Percentiles rank a stretch among this genome's conserved stretches.
Conservation (phyloP, 805 yeast genomes). For the Candida argentea region DNA sequence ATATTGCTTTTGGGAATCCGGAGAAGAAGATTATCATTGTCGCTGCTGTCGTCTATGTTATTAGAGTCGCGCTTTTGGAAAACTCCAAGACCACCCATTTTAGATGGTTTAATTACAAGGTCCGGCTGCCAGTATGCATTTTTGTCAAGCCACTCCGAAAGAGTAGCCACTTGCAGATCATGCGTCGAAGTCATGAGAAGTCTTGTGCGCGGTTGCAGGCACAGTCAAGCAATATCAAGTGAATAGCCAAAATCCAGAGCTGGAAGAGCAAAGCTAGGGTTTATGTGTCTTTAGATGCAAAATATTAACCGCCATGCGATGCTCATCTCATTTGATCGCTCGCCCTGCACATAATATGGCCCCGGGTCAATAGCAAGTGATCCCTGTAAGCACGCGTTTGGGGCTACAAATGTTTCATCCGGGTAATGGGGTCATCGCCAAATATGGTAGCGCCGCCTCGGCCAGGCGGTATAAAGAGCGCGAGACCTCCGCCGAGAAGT, state of each 20-base stretch:
- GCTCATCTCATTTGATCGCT: slow-evolving; percentile 1
- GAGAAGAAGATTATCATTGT: slow-evolving; percentile 29
- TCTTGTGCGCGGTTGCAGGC: too few relatives aligned
- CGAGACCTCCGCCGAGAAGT: too few relatives aligned
- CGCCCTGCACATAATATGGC: slow-evolving; percentile 1
- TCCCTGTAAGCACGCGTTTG: too few relatives aligned
- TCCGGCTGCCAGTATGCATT: slow-evolving; percentile 46
- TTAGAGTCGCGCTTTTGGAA: slow-evolving; percentile 34
- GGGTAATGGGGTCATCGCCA: slow-evolving; percentile 1
- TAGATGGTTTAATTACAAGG: slow-evolving; percentile 37
- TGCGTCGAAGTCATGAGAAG: slow-evolving; percentile 5
- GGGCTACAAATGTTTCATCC: not conserved
- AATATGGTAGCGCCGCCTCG: too few relatives aligned
- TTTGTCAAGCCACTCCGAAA: slow-evolving; percentile 44
- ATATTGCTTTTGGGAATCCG: slow-evolving; percentile 54
- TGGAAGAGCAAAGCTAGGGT: too few relatives aligned
- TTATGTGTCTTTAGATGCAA: too few relatives aligned
- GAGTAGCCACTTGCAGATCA: slow-evolving; percentile 1
- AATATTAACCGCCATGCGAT: too few relatives aligned
- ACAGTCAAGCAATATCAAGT: too few relatives aligned
- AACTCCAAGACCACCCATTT: slow-evolving; percentile 64
- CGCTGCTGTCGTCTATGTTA: slow-evolving; percentile 4
- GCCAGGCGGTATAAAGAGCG: too few relatives aligned
- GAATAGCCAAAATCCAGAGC: too few relatives aligned
- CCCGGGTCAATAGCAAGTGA: too few relatives aligned